Base-by-base conservation (phyloP, 2,329 filamentous ascomycete species). In the Cyphellophora europaea region DNA sequence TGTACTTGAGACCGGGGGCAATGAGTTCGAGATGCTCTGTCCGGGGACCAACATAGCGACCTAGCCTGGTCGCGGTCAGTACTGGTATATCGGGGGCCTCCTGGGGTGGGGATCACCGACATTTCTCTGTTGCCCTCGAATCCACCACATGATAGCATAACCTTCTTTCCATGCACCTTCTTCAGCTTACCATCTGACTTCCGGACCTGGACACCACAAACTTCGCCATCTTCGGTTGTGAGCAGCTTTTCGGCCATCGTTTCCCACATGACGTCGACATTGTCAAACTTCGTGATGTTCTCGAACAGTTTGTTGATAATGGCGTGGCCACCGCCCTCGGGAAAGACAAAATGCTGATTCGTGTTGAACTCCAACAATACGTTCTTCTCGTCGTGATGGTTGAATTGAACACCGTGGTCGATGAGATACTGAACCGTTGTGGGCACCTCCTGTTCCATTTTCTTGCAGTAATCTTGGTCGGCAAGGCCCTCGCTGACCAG, bases 51-150 rank as follows among this genome's bases (percentile, higher is more conserved):
- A 63, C 45, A 33, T 62, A 63, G 35, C 54, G 50, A 19, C 28
- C 41, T 15, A 43, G 19, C 40, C 40, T 43, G 30, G 11, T 17
- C 12, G 5, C 5, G n/a, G n/a, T n/a, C n/a, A n/a, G n/a, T n/a
- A n/a, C n/a, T n/a, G n/a, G n/a, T n/a, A n/a, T n/a, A n/a, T n/a
- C n/a, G n/a, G n/a, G n/a, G n/a, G n/a, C n/a, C n/a, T n/a, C n/a
- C n/a, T n/a, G 21, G n/a, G 21, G 21, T 25, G n/a, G 21, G 21
- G 21, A 25, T n/a, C 8, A 25, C 54, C 25, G 60, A 49, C 58
- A 62, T 63, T 41, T 63, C 58, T 32, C 53, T 52, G 33, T 62
- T 63, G 11, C 58, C 54, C 45, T 61, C 57, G 32, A 62, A 64
- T 2, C 58, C 59, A 18, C 59, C 59, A 37, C 59, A 62, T 5